These are phyloP conservation scores for Panicum hallii DNA, from an alignment of 202 grass and related monocot species.

Conservation along the genomic window DNA sequence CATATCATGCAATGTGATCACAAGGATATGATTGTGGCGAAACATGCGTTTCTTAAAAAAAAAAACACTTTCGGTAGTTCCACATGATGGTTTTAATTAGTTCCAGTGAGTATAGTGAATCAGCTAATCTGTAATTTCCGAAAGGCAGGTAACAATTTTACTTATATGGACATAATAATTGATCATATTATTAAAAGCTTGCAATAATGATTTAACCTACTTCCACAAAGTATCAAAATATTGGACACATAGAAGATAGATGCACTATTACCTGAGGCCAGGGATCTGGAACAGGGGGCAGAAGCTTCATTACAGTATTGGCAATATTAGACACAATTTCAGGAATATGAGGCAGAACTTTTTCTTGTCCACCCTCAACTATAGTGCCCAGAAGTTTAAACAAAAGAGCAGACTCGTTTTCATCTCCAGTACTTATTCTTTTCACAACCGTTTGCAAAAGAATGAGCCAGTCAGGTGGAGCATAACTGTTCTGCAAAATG, in stretches of 20 bases:
- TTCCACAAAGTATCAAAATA: constrained; percentile 23
- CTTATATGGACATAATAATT: constrained; percentile 19
- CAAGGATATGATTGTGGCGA: background rate
- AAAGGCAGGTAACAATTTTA: background rate
- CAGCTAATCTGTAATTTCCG: background rate
- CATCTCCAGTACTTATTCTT: constrained; percentile 63
- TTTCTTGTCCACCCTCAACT: constrained; percentile 73
- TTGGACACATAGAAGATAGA: constrained; percentile 26
- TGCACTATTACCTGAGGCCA: constrained; percentile 84
- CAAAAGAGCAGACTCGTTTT: constrained; percentile 77
- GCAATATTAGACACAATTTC: constrained; percentile 66
- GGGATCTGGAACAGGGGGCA: constrained; percentile 70
- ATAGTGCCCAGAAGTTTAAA: constrained; percentile 87
- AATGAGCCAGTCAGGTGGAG: constrained; percentile 65
- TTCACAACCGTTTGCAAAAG: constrained; percentile 72
- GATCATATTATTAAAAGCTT: constrained; percentile 32
- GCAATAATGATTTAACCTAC: constrained; percentile 24
- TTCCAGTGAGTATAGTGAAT: background rate
- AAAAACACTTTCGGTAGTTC: background rate
- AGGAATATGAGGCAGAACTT: constrained; percentile 68
- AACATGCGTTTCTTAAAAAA: constrained; percentile 27
- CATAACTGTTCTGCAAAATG: constrained; percentile 70
- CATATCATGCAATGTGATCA: background rate
- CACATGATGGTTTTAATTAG: background rate
- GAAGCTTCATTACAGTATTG: constrained; percentile 56